Percentiles rank a stretch among this genome's conserved stretches.
phyloP scores from a whole-genome alignment of 257 asterid genomes.

The Nicotiana tabacum region DNA sequence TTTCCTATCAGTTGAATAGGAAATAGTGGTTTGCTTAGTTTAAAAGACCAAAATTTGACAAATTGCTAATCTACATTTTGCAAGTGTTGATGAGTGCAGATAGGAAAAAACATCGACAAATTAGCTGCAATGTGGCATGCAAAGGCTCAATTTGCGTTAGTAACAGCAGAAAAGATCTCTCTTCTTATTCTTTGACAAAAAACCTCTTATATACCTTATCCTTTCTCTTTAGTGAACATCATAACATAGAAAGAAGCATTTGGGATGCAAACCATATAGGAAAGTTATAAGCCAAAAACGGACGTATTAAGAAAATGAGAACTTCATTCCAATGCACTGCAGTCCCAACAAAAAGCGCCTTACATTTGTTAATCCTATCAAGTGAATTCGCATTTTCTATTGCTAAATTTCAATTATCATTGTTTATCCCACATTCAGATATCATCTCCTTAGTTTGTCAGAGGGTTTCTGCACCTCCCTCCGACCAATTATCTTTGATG shows the following conservation, averaged over 20 bases:
- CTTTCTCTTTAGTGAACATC: neutral
- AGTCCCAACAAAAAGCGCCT: neutral
- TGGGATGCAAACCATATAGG: neutral
- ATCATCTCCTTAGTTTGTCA: neutral
- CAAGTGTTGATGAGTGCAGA: neutral
- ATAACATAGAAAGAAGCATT: neutral
- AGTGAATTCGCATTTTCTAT: neutral
- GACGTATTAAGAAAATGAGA: neutral
- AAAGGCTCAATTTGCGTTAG: neutral
- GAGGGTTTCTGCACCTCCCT: neutral
- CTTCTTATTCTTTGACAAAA: neutral
- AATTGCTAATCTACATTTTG: neutral
- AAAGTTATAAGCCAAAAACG: neutral
- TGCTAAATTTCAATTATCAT: neutral
- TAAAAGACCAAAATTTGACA: neutral
- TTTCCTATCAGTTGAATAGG: conserved; percentile 1
- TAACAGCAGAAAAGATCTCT: neutral
- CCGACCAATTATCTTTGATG: neutral
- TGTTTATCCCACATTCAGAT: neutral
- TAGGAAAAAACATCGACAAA: neutral
- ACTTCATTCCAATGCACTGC: neutral
- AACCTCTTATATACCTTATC: neutral
- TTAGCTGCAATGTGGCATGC: neutral
- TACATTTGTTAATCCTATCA: neutral
- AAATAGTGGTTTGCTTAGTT: neutral